Evolutionary conservation across 768 basidiomycete species (phyloP), one percentile per base, ranked within the genome.

Genomic region (Termitomyces sp.): DNA sequence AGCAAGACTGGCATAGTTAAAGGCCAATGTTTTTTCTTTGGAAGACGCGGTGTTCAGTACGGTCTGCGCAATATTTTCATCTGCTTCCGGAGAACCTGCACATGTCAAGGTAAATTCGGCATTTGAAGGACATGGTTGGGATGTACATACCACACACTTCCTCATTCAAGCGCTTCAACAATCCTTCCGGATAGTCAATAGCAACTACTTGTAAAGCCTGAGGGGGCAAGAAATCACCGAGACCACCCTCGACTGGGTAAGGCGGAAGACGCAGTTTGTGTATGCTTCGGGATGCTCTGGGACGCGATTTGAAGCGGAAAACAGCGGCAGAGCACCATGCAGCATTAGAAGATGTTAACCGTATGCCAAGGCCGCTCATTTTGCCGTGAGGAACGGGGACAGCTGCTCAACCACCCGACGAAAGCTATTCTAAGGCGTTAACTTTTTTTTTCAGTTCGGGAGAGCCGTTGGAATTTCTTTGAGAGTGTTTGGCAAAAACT

Each of bases 1-100:
- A 5, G 96, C 91, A 47, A 92, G 81, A 60, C 89, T 89, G 3
- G 95, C 94, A 66, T 95, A 94, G 71, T 91, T 96, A 72, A 94
- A 98, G 26, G 84, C 82, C 52, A 95, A 71, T 1, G 84, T 78
- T 52, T 83, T 72, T 23, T 80, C 74, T 43, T 80, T 81, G 31
- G 82, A 72, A 15, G 73, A 64, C 0, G 92, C 82, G 10, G 88
- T 83, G 37, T 79, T 78, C 33, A 91, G 78, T 26, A 96, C 80
- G 23, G 88, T 89, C 65, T 93, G 84, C 0, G 81, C 79, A 33
- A 95, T 80, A 50, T 75, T 80, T 63, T 75, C 71, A 60, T 76
- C 77, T 61, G 81, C 80, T 56, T 81, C 74, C 2, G 75, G 73
- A 26, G 85, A 84, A 38, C 78, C 87, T 89, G 65, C 77, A 37